These are phyloP conservation scores for Polyplosphaeria fusca DNA, from an alignment of 495 filamentous ascomycete genomes.

Conservation along the genomic window DNA sequence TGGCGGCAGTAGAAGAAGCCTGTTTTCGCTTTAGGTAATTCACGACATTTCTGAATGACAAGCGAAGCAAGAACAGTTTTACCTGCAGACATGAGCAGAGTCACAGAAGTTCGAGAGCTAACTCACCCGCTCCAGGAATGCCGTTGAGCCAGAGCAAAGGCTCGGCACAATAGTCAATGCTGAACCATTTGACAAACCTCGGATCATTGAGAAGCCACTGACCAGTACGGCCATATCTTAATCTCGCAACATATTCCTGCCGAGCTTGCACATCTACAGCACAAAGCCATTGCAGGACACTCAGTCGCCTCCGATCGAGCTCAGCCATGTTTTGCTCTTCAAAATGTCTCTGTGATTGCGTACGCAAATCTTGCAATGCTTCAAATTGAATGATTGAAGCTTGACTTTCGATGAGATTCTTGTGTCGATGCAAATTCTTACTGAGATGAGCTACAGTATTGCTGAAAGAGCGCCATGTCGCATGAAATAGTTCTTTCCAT, in stretches of 20 bases:
- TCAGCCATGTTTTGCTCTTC: conserved; percentile 5
- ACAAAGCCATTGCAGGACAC: conserved; percentile 9
- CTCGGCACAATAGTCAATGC: not conserved
- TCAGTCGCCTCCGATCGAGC: not conserved
- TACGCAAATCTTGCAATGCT: no score
- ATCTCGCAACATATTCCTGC: no score
- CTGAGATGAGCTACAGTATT: conserved; percentile 38
- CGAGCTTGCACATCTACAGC: no score
- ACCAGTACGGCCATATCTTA: conserved; percentile 5
- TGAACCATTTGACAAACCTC: conserved; percentile 10
- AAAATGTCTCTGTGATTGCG: no score
- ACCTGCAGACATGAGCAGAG: conserved; percentile 3
- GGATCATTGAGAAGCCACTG: conserved; percentile 13
- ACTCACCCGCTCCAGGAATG: conserved; percentile 28
- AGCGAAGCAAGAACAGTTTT: conserved; percentile 33
- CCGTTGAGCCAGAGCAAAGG: conserved; percentile 14
- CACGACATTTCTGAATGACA: conserved; percentile 22
- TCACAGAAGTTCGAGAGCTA: not conserved
- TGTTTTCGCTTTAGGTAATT: not conserved
- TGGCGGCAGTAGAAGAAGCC: conserved; percentile 30
- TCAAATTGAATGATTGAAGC: conserved; percentile 14
- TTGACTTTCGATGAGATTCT: conserved; percentile 39
- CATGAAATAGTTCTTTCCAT: conserved; percentile 40
- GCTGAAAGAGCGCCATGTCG: conserved; percentile 47
- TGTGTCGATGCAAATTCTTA: conserved; percentile 41